Evolutionary conservation across 2,329 filamentous ascomycete genomes (phyloP).

Genomic region (Podosphaera xanthii): DNA sequence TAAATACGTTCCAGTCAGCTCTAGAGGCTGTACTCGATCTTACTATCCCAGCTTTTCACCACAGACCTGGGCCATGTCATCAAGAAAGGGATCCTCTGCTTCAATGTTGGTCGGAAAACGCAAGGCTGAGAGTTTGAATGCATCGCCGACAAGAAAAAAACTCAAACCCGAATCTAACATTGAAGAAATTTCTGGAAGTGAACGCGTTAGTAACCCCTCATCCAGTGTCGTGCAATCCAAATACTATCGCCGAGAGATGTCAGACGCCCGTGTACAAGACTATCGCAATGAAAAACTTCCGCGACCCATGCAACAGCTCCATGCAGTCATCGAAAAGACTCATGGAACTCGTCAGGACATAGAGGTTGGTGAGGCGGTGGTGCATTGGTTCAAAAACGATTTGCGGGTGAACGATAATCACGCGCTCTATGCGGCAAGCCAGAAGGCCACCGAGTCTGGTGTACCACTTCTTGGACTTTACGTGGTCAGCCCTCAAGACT

Average conservation of each 20-base stretch:
- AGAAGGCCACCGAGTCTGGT: conserved; percentile 40
- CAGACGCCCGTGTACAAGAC: conserved; percentile 48
- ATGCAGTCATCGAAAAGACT: conserved; percentile 38
- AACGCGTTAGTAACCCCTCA: neutral
- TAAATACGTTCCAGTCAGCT: no score
- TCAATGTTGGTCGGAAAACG: no score
- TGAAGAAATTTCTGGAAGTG: no score
- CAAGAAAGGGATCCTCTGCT: no score
- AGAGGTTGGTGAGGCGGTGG: conserved; percentile 34
- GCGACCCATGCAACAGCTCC: conserved; percentile 49
- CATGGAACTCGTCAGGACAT: conserved; percentile 27
- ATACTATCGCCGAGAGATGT: conserved; percentile 76
- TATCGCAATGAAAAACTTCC: conserved; percentile 50
- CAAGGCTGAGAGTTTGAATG: no score
- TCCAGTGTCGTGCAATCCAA: conserved; percentile 41
- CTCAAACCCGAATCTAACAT: no score
- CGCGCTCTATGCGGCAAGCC: conserved; percentile 40
- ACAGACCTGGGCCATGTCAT: no score
- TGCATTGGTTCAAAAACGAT: conserved; percentile 85
- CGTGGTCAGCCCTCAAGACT: conserved; percentile 63
- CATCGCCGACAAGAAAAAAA: no score
- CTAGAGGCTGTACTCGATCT: no score
- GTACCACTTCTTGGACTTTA: conserved; percentile 58
- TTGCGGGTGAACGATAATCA: conserved; percentile 54
- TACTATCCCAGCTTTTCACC: no score